phyloP scores from a whole-genome alignment of 305 asterid species.

The Nicotiana rustica region DNA sequence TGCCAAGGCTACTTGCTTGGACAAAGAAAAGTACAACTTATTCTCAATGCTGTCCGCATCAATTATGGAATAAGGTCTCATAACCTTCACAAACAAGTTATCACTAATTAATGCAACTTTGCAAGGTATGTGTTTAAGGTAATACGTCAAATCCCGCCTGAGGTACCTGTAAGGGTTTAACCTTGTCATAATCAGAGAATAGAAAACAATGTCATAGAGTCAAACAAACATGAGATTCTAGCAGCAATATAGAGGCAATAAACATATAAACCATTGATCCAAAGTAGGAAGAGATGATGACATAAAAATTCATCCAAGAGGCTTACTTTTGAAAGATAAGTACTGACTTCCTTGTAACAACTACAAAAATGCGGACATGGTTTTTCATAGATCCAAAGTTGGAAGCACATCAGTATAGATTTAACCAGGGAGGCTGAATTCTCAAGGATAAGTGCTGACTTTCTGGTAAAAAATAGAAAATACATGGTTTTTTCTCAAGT shows the following conservation, averaged over 20 bases:
- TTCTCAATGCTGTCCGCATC: conserved; percentile 55
- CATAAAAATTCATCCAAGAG: background rate
- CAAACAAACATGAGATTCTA: background rate
- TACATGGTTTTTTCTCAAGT: background rate
- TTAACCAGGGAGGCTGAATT: background rate
- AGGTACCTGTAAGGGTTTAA: conserved; percentile 58
- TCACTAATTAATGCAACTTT: conserved; percentile 68
- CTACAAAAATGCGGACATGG: background rate
- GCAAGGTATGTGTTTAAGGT: conserved; percentile 70
- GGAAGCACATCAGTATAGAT: background rate
- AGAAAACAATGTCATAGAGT: background rate
- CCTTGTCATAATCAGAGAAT: background rate
- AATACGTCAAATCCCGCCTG: conserved; percentile 63
- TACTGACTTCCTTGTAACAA: conserved; percentile 9
- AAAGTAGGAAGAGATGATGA: background rate
- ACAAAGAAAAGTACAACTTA: conserved; percentile 57
- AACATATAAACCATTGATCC: background rate
- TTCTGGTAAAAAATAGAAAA: background rate
- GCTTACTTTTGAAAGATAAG: conserved; percentile 1
- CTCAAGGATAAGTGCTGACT: background rate
- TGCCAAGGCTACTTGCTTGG: conserved; percentile 56
- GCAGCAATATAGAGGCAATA: background rate
- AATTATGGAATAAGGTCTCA: conserved; percentile 46
- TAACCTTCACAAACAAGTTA: conserved; percentile 50
- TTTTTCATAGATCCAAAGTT: background rate